Evolutionary conservation across 805 yeast genomes (phyloP).

Genomic region (Saccharomycodes ludwigii): DNA sequence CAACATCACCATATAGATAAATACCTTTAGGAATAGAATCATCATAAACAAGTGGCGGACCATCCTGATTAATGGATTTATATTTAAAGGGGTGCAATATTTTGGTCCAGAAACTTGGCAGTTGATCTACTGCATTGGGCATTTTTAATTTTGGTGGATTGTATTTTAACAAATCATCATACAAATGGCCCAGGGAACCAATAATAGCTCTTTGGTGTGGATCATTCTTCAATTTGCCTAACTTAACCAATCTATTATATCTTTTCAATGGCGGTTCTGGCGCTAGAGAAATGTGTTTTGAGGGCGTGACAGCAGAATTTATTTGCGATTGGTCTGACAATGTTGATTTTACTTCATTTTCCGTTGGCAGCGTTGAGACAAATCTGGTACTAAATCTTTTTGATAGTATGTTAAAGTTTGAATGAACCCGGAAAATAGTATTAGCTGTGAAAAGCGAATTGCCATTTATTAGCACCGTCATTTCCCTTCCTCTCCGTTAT

Average conservation of each 20-base stretch:
- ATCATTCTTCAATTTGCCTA: slow-evolving; percentile 53
- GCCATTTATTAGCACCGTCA: too few species aligned
- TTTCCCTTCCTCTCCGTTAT: too few species aligned
- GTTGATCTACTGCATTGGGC: slow-evolving; percentile 35
- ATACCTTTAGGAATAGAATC: slow-evolving; percentile 63
- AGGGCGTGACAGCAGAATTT: slow-evolving; percentile 1
- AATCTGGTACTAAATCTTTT: too few species aligned
- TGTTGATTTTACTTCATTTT: too few species aligned
- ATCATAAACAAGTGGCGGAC: slow-evolving; percentile 9
- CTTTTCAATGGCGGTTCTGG: slow-evolving; percentile 36
- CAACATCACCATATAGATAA: slow-evolving; percentile 93
- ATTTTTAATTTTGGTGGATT: slow-evolving; percentile 45
- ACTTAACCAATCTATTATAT: slow-evolving; percentile 36
- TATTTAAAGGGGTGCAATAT: slow-evolving; percentile 6
- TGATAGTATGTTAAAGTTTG: too few species aligned
- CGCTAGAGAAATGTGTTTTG: neutral
- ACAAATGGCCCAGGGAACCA: slow-evolving; percentile 45
- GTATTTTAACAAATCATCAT: slow-evolving; percentile 41
- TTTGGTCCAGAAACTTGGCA: slow-evolving; percentile 8
- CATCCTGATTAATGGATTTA: slow-evolving; percentile 7
- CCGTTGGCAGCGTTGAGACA: too few species aligned
- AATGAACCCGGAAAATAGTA: too few species aligned
- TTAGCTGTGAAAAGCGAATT: too few species aligned
- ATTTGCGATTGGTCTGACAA: neutral
- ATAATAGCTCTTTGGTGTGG: slow-evolving; percentile 70